phyloP scores from a whole-genome alignment of 257 asterid genomes.

The Przewalskia tangutica region DNA sequence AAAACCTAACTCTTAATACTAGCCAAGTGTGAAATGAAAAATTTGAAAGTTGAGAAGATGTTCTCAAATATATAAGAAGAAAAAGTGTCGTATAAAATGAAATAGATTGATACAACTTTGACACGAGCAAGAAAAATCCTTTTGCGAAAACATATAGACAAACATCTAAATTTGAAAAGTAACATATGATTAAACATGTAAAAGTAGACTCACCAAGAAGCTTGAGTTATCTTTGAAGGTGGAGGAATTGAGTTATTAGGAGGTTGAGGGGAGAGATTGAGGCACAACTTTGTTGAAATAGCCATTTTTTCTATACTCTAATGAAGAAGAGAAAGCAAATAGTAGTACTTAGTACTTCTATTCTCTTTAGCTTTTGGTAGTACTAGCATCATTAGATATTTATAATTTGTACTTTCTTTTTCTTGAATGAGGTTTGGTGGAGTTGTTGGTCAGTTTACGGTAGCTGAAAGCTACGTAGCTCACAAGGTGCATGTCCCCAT shows the following conservation, averaged over 20 bases:
- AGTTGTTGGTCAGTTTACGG: background rate
- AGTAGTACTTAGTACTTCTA: background rate
- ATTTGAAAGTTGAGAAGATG: no score
- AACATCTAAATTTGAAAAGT: background rate
- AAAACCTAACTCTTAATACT: no score
- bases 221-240: slow-evolving; percentile 8
- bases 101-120: no score
- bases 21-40: no score
- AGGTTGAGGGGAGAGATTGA: slow-evolving; percentile 27
- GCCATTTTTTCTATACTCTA: slow-evolving; percentile 24
- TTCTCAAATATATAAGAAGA: no score
- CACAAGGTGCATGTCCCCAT: background rate
- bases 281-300: slow-evolving; percentile 37
- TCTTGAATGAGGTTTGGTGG: background rate
- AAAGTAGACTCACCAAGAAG: slow-evolving; percentile 24
- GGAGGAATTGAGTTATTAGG: slow-evolving; percentile 14
- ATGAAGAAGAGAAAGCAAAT: background rate
- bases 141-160: background rate
- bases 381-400: background rate
- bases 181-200: background rate
- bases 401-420: background rate
- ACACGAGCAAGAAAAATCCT: no score
- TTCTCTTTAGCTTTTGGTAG: background rate
- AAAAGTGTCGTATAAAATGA: background rate
- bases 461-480: background rate